A percentile compares a stretch with the other conserved stretches of the same genome.
These are phyloP conservation scores for Solanum tarijense DNA, from an alignment of 257 asterid genomes.

Conservation along the genomic window DNA sequence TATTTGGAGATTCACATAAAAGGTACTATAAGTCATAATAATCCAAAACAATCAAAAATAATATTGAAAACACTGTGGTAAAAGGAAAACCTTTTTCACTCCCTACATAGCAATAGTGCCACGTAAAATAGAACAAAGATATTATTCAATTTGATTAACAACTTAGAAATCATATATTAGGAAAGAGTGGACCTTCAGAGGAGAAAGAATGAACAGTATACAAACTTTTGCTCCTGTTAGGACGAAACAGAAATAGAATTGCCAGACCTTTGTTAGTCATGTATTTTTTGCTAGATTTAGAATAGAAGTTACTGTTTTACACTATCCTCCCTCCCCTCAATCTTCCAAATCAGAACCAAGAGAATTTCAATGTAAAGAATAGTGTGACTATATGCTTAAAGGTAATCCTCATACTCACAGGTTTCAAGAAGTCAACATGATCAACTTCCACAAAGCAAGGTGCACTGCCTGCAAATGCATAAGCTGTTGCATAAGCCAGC, in stretches of 20 bases:
- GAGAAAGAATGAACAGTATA: background rate
- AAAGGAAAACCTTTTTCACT: background rate
- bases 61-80: background rate
- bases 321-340: background rate
- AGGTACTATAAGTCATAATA: background rate
- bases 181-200: background rate
- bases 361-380: background rate
- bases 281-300: background rate
- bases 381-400: background rate
- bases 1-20: background rate
- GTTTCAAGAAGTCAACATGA: constrained; percentile 84
- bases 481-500: constrained; percentile 76
- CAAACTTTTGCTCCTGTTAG: background rate
- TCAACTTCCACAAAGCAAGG: constrained; percentile 86
- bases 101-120: background rate
- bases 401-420: constrained; percentile 43
- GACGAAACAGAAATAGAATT: background rate
- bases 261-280: background rate
- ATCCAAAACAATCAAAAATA: background rate
- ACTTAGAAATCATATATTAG: background rate
- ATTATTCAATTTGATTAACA: background rate
- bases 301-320: background rate
- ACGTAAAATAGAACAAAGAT: background rate
- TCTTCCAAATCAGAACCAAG: background rate
- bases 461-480: constrained; percentile 68